Evolutionary conservation across 106 monocot species (phyloP), one percentile per base, ranked within the genome.

Genomic region (Dendrobium catenatum): DNA sequence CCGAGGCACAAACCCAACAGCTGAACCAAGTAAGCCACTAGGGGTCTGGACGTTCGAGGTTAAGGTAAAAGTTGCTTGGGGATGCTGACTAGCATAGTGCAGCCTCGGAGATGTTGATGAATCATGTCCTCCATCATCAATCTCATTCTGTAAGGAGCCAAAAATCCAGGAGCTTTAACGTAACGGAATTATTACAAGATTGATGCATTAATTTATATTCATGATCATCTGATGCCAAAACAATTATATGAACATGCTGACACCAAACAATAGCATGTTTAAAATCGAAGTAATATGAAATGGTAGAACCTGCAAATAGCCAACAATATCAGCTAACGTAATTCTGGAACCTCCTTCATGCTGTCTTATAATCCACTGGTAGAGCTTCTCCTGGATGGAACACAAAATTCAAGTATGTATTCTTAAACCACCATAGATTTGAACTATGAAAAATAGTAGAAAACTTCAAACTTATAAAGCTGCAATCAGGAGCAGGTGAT

Each of bases 91-190:
- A 59, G 58, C 80, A 10, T 31, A 19, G n/a, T 85, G 86, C 72
- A 84, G 6, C 79, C 84, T 87, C 56, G 92, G 88, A 13, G 91
- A 89, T 15, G 78, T 56, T 55, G 86, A 67, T 72, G 89, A 19
- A n/a, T 95, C 95, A 43, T 91, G 91, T 43, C 87, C 89, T n/a
- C 86, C 89, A 75, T 85, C 83, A 48, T 94, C 92, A 42, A 94
- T 82, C 83, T 92, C 96, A 84, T 88, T 85, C 96, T 96, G 85
- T 41, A 68, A 82, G 46, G 33, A 70, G 31, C 0, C 27, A 37
- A 70, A 2, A 61, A 61, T n/a, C 61, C 5, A 9, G 37, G 33
- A 70, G 31, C 9, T 51, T 51, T 51, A 51, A 51, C 51, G 33
- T 6, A 15, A 15, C 15, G 33, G 37, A 13, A 37, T 15, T 5